phyloP scores from a whole-genome alignment of 495 filamentous ascomycete genomes.

The Xylaria curta region DNA sequence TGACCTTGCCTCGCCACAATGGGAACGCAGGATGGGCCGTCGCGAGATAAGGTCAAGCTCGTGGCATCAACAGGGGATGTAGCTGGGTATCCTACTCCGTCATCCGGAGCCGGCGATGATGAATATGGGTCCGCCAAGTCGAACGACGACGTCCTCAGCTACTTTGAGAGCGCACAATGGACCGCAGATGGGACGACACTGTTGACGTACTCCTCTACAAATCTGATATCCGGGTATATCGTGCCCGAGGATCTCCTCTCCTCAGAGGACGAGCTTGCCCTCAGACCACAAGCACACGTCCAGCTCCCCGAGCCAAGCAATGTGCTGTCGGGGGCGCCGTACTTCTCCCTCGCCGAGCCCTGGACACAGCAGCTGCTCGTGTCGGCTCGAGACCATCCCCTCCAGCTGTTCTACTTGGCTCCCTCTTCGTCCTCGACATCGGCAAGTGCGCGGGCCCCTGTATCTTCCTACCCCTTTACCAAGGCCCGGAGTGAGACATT shows the following conservation, averaged over 20 bases:
- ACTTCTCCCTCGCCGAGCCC: slow-evolving; percentile 69
- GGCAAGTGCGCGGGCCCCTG: slow-evolving; percentile 50
- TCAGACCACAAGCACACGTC: slow-evolving; percentile 68
- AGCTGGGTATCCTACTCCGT: background rate
- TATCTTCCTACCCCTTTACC: slow-evolving; percentile 72
- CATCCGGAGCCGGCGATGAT: background rate
- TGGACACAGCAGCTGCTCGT: slow-evolving; percentile 72
- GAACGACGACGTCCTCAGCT: slow-evolving; percentile 40
- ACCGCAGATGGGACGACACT: slow-evolving; percentile 84
- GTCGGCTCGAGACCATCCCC: slow-evolving; percentile 72
- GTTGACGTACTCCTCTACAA: slow-evolving; percentile 73
- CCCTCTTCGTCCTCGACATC: slow-evolving; percentile 35
- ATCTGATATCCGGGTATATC: slow-evolving; percentile 73
- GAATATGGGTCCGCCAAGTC: background rate
- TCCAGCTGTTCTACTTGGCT: slow-evolving; percentile 65
- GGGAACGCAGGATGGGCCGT: slow-evolving; percentile 30
- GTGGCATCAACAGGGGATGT: slow-evolving; percentile 51
- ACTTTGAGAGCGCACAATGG: slow-evolving; percentile 64
- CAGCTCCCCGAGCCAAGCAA: slow-evolving; percentile 72
- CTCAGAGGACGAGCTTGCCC: slow-evolving; percentile 45
- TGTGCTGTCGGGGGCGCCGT: slow-evolving; percentile 73
- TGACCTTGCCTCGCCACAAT: slow-evolving; percentile 23
- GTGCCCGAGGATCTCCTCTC: slow-evolving; percentile 75
- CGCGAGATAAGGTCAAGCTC: slow-evolving; percentile 41
- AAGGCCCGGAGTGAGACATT: slow-evolving; percentile 79